A percentile compares a stretch with the other conserved stretches of the same genome.
phyloP scores from a whole-genome alignment of 2,329 filamentous ascomycete genomes.

The Colletotrichum sp. region DNA sequence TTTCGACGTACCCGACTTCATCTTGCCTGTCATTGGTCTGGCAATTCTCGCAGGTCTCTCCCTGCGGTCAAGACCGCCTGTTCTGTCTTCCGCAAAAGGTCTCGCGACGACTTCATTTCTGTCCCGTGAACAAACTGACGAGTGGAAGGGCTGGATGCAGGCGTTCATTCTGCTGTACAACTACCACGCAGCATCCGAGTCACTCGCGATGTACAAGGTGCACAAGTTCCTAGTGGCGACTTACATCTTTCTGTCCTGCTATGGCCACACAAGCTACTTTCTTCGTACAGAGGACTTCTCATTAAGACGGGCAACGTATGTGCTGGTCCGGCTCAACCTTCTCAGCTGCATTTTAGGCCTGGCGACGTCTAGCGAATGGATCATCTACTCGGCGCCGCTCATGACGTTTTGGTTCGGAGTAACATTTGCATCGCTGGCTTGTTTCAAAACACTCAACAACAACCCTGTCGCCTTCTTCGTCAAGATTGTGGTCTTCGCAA shows the following conservation, averaged over 20 bases:
- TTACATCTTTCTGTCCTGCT: constrained; percentile 68
- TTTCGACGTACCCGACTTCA: constrained; percentile 34
- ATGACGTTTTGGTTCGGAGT: constrained; percentile 68
- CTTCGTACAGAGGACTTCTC: constrained; percentile 62
- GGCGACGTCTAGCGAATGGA: constrained; percentile 58
- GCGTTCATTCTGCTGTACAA: constrained; percentile 57
- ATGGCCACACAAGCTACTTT: constrained; percentile 65
- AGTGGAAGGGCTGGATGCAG: constrained; percentile 73
- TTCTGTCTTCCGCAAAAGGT: not conserved
- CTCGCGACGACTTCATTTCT: constrained; percentile 31
- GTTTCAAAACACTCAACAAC: constrained; percentile 45
- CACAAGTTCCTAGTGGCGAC: constrained; percentile 58
- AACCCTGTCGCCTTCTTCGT: constrained; percentile 43
- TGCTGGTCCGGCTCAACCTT: constrained; percentile 61
- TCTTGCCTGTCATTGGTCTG: constrained; percentile 25
- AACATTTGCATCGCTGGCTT: constrained; percentile 55
- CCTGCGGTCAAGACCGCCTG: not conserved
- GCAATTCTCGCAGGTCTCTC: constrained; percentile 24
- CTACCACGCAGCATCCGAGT: constrained; percentile 54
- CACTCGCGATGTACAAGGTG: constrained; percentile 58
- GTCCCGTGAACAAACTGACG: constrained; percentile 62
- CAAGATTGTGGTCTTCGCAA: constrained; percentile 52
- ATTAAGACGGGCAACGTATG: constrained; percentile 48
- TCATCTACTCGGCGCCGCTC: constrained; percentile 61
- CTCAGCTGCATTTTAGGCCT: constrained; percentile 58